Percentiles rank a stretch among this genome's conserved stretches.
Evolutionary conservation across 1,284 basidiomycete species (phyloP).

Genomic region (Xanthoconium separans): DNA sequence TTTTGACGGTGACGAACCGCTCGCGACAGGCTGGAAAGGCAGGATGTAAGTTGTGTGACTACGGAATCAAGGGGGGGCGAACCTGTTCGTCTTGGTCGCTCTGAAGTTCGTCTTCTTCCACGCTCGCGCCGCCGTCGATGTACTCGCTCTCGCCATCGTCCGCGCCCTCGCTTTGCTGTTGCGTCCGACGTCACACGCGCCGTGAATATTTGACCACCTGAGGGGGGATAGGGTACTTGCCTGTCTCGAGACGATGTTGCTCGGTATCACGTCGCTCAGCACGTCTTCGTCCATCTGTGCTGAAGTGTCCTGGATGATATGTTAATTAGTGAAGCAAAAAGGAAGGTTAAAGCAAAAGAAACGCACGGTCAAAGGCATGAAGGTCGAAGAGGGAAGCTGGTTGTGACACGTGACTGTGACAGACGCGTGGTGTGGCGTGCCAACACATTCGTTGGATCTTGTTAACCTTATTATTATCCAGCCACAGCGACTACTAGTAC

Average conservation of each 20-base stretch:
- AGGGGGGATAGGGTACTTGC: constrained; percentile 36
- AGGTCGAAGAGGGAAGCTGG: constrained; percentile 20
- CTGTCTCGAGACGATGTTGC: constrained; percentile 81
- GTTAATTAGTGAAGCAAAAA: background rate
- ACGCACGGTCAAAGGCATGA: constrained; percentile 23
- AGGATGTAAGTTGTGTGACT: constrained; percentile 3
- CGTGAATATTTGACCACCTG: constrained; percentile 12
- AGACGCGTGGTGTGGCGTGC: constrained; percentile 6
- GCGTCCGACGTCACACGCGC: background rate
- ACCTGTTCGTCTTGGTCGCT: constrained; percentile 56
- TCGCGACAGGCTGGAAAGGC: constrained; percentile 27
- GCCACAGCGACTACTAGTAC: no score
- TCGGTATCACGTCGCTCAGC: constrained; percentile 77
- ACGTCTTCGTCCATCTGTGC: constrained; percentile 65
- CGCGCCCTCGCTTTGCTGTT: constrained; percentile 65
- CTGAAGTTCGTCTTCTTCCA: constrained; percentile 64
- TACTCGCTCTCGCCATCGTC: constrained; percentile 67
- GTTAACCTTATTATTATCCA: no score
- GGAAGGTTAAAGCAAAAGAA: background rate
- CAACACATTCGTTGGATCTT: no score
- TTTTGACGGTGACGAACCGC: constrained; percentile 41
- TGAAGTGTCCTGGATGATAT: constrained; percentile 16
- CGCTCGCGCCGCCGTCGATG: constrained; percentile 44
- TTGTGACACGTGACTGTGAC: constrained; percentile 22
- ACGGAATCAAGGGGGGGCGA: constrained; percentile 5